Evolutionary conservation across 768 basidiomycete genomes (phyloP).

Genomic region (Leccinum subgranulosum): DNA sequence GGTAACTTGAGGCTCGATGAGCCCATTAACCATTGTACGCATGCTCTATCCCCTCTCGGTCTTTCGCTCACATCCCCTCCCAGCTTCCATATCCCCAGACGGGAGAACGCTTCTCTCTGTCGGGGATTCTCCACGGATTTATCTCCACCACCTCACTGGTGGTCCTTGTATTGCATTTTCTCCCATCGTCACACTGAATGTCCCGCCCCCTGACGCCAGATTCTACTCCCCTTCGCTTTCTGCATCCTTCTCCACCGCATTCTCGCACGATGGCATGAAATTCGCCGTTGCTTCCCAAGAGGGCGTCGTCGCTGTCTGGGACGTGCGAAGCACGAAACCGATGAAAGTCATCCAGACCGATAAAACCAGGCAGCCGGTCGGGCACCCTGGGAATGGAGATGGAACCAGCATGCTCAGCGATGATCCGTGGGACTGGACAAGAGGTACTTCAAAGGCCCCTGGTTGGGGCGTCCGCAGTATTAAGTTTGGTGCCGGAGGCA

Average conservation of each 20-base stretch:
- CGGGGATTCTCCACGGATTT: constrained; percentile 86
- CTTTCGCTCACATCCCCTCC: constrained; percentile 8
- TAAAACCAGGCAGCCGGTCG: constrained; percentile 30
- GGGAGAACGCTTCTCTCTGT: constrained; percentile 84
- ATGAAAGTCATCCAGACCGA: constrained; percentile 65
- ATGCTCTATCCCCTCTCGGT: background rate
- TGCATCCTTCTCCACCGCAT: constrained; percentile 79
- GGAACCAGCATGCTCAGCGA: constrained; percentile 56
- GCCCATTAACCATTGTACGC: constrained; percentile 79
- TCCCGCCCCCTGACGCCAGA: constrained; percentile 54
- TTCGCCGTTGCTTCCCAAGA: constrained; percentile 85
- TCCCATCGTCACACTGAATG: constrained; percentile 63
- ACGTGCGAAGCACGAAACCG: constrained; percentile 70
- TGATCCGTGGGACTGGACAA: constrained; percentile 67
- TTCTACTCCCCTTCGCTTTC: constrained; percentile 44
- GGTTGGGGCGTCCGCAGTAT: constrained; percentile 85
- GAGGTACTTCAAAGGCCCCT: constrained; percentile 55
- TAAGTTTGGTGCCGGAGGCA: constrained; percentile 73
- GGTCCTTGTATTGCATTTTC: constrained; percentile 59
- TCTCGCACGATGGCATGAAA: constrained; percentile 70
- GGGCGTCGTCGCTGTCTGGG: constrained; percentile 78
- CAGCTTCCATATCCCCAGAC: constrained; percentile 89
- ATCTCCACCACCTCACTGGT: constrained; percentile 74
- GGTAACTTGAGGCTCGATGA: constrained; percentile 60
- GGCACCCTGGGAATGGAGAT: constrained; percentile 35